Base-by-base conservation (phyloP, 768 basidiomycete species). In the Coprinopsis cinerea region DNA sequence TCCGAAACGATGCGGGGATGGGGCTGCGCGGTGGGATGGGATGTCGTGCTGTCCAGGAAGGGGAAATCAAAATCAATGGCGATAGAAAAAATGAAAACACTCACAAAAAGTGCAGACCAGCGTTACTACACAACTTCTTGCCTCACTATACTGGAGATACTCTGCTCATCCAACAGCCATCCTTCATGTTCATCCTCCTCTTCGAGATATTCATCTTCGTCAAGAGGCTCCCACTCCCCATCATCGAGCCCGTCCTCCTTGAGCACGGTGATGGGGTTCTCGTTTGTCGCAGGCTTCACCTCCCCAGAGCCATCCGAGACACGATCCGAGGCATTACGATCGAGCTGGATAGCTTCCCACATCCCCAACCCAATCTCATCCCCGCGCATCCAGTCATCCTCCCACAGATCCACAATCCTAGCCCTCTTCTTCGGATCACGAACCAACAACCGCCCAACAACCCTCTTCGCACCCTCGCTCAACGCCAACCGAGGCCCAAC, bases 401-500 rank as follows among this genome's bases (percentile, higher is more conserved):
- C 78, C 85, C 83, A 85, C 46, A 92, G 51, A 32, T 84, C 79
- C 23, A 59, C 71, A 26, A 90, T 70, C 56, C 74, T 72, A 37
- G 79, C 75, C n/a, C 90, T 69, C 55, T 78, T 77, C 56, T 61
- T 69, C 44, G 84, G 79, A 64, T 92, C 83, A 23, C 90, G 68
- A 17, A 87, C 83, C 35, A 94, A 69, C 43, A 94, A 58, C 40
- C 72, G 64, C 9, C 61, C 75, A 0, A 87, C 88, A 32, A 88
- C 66, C 17, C 74, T 58, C 59, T 71, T 73, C 39, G 79, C 75
- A 4, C 76, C 78, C 13, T 61, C 61, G 52, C 70, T 70, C 58
- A 66, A 34, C 63, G 71, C 65, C 25, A 77, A 61, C 34, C 57
- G 48, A 42, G 53, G 63, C 3, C 73, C 73, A 48, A 63, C 60